Evolutionary conservation across 768 basidiomycete species (phyloP).

Genomic region (Phanerodontia chrysosporium): DNA sequence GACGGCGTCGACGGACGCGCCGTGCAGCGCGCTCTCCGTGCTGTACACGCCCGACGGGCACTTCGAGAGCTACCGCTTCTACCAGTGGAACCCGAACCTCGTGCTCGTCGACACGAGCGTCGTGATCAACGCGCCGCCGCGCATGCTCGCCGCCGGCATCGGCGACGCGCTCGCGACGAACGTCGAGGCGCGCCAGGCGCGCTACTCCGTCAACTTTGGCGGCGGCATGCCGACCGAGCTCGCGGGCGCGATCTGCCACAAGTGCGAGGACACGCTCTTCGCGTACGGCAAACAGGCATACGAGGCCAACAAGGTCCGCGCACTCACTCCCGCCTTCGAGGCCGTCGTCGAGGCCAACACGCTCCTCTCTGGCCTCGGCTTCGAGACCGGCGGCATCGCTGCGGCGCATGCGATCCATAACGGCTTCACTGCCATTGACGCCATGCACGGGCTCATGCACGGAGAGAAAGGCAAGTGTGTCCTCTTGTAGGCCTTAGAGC

Average conservation of each 20-base stretch:
- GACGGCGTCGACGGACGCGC: slow-evolving; percentile 28
- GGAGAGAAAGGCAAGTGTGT: slow-evolving; percentile 23
- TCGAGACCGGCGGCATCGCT: slow-evolving; percentile 27
- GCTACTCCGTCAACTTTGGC: slow-evolving; percentile 24
- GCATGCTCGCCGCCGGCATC: slow-evolving; percentile 27
- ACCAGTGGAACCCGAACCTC: slow-evolving; percentile 23
- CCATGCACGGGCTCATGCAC: slow-evolving; percentile 23
- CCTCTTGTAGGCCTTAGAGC: not conserved
- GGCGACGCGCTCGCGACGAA: slow-evolving; percentile 29
- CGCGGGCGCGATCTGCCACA: slow-evolving; percentile 21
- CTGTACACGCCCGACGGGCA: slow-evolving; percentile 23
- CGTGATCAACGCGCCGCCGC: slow-evolving; percentile 23
- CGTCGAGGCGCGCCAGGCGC: slow-evolving; percentile 22
- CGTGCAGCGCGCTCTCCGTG: slow-evolving; percentile 28
- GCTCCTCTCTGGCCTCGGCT: slow-evolving; percentile 25
- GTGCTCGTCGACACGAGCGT: slow-evolving; percentile 29
- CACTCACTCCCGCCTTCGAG: slow-evolving; percentile 25
- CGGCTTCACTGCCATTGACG: slow-evolving; percentile 23
- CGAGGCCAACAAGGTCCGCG: slow-evolving; percentile 25
- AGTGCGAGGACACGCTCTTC: slow-evolving; percentile 30
- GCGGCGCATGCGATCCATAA: slow-evolving; percentile 29
- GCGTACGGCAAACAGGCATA: slow-evolving; percentile 25
- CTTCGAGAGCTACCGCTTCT: slow-evolving; percentile 28
- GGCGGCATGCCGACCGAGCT: slow-evolving; percentile 25
- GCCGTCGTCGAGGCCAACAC: slow-evolving; percentile 29